phyloP scores from a whole-genome alignment of 2,329 filamentous ascomycete species.

The Neonectria sp. region DNA sequence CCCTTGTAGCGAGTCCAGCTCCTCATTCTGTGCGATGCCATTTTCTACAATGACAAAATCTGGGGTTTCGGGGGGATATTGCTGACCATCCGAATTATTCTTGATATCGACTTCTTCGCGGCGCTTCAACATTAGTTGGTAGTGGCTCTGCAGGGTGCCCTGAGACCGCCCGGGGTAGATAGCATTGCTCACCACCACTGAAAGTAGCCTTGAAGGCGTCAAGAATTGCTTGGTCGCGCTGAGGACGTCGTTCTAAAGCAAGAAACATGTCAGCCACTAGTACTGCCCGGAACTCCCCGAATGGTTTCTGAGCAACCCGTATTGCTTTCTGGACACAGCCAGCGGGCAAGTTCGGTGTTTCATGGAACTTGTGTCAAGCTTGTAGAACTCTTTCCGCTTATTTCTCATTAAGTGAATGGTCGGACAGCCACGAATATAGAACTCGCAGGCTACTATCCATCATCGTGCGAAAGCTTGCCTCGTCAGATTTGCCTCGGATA shows the following conservation, averaged over 20 bases:
- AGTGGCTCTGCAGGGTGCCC: too few species aligned
- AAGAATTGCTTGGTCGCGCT: too few species aligned
- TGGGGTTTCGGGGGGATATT: too few species aligned
- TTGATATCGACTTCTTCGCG: too few species aligned
- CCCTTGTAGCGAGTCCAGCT: too few species aligned
- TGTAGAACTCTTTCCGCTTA: not conserved
- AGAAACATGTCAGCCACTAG: constrained; percentile 2
- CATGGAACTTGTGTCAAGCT: not conserved
- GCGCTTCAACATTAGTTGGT: too few species aligned
- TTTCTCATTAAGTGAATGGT: not conserved
- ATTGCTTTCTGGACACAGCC: not conserved
- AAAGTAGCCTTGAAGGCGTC: not conserved
- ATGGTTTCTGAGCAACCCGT: not conserved
- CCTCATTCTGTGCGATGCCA: too few species aligned
- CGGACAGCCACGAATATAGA: not conserved
- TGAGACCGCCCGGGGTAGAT: too few species aligned
- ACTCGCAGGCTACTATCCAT: not conserved
- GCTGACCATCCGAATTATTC: too few species aligned
- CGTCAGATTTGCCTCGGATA: not conserved
- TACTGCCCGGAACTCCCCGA: not conserved
- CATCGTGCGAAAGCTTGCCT: not conserved
- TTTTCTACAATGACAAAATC: too few species aligned
- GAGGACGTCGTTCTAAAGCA: not conserved
- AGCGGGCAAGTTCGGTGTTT: not conserved
- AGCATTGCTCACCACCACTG: too few species aligned